phyloP scores from a whole-genome alignment of 768 basidiomycete species.

The Mycena alexandri region DNA sequence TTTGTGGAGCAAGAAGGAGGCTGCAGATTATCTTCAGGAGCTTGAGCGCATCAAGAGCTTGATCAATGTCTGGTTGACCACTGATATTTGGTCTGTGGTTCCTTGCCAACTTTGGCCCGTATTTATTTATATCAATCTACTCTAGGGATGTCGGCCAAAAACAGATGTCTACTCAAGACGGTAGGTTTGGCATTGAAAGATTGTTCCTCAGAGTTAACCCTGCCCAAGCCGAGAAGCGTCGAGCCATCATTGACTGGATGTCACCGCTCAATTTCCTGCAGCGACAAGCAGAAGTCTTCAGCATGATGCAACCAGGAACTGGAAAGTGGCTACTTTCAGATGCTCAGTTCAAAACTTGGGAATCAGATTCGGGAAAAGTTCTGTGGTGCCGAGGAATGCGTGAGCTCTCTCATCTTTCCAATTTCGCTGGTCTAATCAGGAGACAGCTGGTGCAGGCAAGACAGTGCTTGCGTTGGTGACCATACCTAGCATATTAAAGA shows the following conservation, averaged over 20 bases:
- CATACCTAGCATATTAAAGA: no score
- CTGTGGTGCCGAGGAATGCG: constrained; percentile 8
- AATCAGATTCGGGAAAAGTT: not conserved
- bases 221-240: no score
- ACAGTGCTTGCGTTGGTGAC: constrained; percentile 6
- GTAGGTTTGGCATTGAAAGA: no score
- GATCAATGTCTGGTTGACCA: constrained; percentile 6
- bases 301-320: not conserved
- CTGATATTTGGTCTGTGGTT: not conserved
- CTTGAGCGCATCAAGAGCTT: constrained; percentile 12
- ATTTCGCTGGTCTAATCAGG: not conserved
- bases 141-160: not conserved
- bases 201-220: no score
- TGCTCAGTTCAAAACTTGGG: constrained; percentile 2
- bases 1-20: constrained; percentile 1
- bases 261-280: constrained; percentile 16
- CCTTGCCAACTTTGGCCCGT: no score
- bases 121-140: no score
- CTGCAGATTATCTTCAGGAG: constrained; percentile 1
- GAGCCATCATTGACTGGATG: constrained; percentile 3
- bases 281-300: constrained; percentile 10
- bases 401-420: not conserved
- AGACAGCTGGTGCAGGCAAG: constrained; percentile 4
- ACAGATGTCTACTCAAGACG: no score
- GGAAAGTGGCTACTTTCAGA: constrained; percentile 15